Conservation (phyloP, 495 filamentous ascomycete genomes). For the Xylaria telfairii region DNA sequence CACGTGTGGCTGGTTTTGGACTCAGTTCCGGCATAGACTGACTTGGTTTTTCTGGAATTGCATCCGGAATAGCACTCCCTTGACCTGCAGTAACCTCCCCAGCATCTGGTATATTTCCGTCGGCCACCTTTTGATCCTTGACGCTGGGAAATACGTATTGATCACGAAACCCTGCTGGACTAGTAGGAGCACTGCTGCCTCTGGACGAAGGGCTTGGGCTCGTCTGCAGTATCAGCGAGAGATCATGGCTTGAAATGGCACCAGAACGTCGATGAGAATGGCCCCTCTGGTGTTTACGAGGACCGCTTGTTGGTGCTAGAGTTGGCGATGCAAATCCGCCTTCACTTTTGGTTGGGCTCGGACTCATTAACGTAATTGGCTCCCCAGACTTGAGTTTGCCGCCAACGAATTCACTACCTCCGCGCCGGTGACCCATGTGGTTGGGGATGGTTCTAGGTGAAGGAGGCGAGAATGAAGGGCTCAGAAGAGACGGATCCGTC, state of each 20-base stretch:
- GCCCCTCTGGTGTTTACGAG: slow-evolving; percentile 59
- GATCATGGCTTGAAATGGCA: slow-evolving; percentile 84
- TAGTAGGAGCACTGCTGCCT: slow-evolving; percentile 70
- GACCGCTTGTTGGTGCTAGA: slow-evolving; percentile 50
- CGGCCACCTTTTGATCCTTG: slow-evolving; percentile 23
- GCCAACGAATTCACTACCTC: slow-evolving; percentile 80
- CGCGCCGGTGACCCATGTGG: slow-evolving; percentile 68
- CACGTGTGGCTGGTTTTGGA: slow-evolving; percentile 48
- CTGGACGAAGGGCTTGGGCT: slow-evolving; percentile 50
- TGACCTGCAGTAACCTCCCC: slow-evolving; percentile 25
- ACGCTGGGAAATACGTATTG: slow-evolving; percentile 45
- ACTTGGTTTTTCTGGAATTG: slow-evolving; percentile 26
- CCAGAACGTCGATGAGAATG: slow-evolving; percentile 88
- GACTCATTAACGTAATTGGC: slow-evolving; percentile 62
- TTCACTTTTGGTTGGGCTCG: slow-evolving; percentile 69
- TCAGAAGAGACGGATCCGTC: slow-evolving; percentile 45
- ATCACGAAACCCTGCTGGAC: slow-evolving; percentile 61
- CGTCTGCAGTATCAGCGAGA: slow-evolving; percentile 70
- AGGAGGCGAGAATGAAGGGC: slow-evolving; percentile 49
- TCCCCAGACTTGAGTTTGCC: slow-evolving; percentile 66
- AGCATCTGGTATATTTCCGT: neutral
- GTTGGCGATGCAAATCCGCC: slow-evolving; percentile 58
- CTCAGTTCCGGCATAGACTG: slow-evolving; percentile 27
- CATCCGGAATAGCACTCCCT: slow-evolving; percentile 24
- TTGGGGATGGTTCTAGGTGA: slow-evolving; percentile 53